phyloP scores from a whole-genome alignment of 2,329 filamentous ascomycete species.

The Catunica adiposa region DNA sequence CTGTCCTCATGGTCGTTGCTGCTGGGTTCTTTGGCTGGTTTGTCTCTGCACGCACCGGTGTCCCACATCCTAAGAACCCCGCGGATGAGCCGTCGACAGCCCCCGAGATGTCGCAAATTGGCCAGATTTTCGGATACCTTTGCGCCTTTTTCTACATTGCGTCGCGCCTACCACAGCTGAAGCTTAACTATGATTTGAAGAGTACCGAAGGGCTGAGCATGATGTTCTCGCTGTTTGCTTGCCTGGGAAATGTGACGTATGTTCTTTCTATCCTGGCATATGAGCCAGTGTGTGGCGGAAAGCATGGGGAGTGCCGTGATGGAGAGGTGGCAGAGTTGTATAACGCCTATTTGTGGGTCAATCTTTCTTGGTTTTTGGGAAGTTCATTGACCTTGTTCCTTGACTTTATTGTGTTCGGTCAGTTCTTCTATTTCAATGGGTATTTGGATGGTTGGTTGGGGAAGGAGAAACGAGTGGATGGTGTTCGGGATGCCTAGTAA shows the following conservation, averaged over 20 bases:
- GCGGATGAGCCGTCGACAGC: slow-evolving; percentile 19
- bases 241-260: slow-evolving; percentile 85
- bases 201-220: slow-evolving; percentile 85
- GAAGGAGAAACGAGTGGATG: not conserved
- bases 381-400: slow-evolving; percentile 75
- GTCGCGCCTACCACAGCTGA: slow-evolving; percentile 72
- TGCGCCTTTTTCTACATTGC: slow-evolving; percentile 82
- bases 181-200: slow-evolving; percentile 84
- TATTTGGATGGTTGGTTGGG: not conserved
- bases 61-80: not conserved
- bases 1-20: slow-evolving; percentile 64
- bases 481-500: not conserved
- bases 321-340: slow-evolving; percentile 56
- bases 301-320: slow-evolving; percentile 33
- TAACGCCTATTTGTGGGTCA: slow-evolving; percentile 69
- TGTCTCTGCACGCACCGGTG: slow-evolving; percentile 34
- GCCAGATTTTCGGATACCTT: slow-evolving; percentile 86
- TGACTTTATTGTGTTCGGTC: slow-evolving; percentile 73
- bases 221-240: slow-evolving; percentile 93
- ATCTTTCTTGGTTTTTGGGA: slow-evolving; percentile 77
- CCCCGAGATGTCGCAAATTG: slow-evolving; percentile 47
- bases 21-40: slow-evolving; percentile 81
- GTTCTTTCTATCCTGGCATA: slow-evolving; percentile 85
- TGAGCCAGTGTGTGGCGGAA: slow-evolving; percentile 47
- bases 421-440: slow-evolving; percentile 49